phyloP scores from a whole-genome alignment of 805 yeast genomes.

The Ogataea kodamae region DNA sequence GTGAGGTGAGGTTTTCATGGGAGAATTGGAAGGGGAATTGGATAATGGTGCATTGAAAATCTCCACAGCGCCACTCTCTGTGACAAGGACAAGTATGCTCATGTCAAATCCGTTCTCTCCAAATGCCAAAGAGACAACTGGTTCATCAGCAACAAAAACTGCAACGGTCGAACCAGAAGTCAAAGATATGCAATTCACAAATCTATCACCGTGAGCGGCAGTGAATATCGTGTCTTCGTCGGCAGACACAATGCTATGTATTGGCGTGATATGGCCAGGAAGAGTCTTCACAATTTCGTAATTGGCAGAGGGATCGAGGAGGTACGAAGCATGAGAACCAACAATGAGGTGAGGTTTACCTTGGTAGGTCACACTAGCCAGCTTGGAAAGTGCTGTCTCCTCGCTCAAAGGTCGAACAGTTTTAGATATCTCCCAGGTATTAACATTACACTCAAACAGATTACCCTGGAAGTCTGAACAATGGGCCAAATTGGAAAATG shows the following conservation, averaged over 20 bases:
- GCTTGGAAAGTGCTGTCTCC: conserved; percentile 21
- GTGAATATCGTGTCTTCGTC: conserved; percentile 52
- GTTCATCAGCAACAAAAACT: conserved; percentile 69
- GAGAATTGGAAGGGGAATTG: conserved; percentile 10
- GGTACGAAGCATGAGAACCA: conserved; percentile 64
- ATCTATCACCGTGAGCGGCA: conserved; percentile 75
- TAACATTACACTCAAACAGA: conserved; percentile 60
- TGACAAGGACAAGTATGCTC: conserved; percentile 49
- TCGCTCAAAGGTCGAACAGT: conserved; percentile 39
- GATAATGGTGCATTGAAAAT: conserved; percentile 57
- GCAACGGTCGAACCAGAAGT: conserved; percentile 41
- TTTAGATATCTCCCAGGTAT: conserved; percentile 39
- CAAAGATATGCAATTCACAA: conserved; percentile 65
- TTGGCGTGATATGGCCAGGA: conserved; percentile 77
- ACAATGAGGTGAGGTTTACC: conserved; percentile 46
- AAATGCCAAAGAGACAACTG: conserved; percentile 46
- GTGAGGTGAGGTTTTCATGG: conserved; percentile 18
- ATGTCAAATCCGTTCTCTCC: conserved; percentile 28
- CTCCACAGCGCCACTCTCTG: conserved; percentile 75
- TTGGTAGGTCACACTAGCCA: conserved; percentile 21
- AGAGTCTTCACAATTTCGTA: conserved; percentile 45
- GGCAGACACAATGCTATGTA: conserved; percentile 45
- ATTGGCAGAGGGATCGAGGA: conserved; percentile 42
- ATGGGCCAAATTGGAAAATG: conserved; percentile 47
- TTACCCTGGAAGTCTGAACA: conserved; percentile 56